phyloP scores from a whole-genome alignment of 2,329 filamentous ascomycete species.

The Hymenoscyphus fructigenus region DNA sequence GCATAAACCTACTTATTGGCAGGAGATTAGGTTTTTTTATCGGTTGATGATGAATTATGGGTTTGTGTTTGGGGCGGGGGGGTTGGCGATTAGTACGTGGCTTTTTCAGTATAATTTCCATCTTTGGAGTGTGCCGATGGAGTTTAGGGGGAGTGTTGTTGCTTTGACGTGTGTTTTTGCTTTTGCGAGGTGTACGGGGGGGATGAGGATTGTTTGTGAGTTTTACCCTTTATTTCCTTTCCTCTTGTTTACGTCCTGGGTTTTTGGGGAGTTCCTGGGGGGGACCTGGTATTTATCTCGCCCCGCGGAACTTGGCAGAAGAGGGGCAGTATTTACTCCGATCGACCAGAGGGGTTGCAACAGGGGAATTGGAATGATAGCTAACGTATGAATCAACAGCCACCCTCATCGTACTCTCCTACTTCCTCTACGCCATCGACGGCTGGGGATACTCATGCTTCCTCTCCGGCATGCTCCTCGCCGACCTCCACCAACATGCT shows the following conservation, averaged over 20 bases:
- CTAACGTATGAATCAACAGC: background rate
- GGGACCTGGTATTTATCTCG: background rate
- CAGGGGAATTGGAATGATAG: background rate
- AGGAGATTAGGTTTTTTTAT: constrained; percentile 20
- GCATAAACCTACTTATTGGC: constrained; percentile 11
- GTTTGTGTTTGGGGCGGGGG: constrained; percentile 59
- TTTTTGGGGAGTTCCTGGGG: no score
- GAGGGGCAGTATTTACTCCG: background rate
- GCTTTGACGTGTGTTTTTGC: constrained; percentile 57
- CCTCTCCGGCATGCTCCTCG: constrained; percentile 58
- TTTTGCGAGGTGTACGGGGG: constrained; percentile 54
- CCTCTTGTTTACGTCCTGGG: background rate
- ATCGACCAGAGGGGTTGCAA: constrained; percentile 2
- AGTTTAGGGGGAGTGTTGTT: constrained; percentile 62
- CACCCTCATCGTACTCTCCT: constrained; percentile 35
- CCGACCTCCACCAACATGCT: constrained; percentile 59
- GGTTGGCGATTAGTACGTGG: constrained; percentile 39
- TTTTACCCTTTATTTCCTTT: background rate
- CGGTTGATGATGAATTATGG: constrained; percentile 65
- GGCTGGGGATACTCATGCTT: constrained; percentile 63
- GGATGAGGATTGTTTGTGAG: constrained; percentile 52
- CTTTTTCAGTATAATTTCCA: constrained; percentile 60
- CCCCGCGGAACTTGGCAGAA: background rate
- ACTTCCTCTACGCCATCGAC: constrained; percentile 68
- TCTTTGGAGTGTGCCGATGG: constrained; percentile 56